phyloP scores from a whole-genome alignment of 441 rosid species.

The Heliophila coronopifolia region DNA sequence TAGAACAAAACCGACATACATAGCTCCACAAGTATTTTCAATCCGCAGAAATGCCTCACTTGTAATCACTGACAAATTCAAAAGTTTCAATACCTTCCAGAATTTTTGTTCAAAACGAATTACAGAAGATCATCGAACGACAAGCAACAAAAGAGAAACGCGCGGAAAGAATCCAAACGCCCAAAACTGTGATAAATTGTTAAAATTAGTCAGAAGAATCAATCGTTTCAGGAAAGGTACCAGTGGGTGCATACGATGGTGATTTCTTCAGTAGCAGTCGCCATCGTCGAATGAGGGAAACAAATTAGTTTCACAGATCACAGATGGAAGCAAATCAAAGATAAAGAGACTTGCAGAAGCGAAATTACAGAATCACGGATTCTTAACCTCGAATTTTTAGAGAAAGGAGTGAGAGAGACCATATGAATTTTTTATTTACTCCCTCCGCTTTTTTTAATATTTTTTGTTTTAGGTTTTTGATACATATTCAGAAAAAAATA shows the following conservation, averaged over 20 bases:
- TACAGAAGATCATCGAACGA: slow-evolving; percentile 11
- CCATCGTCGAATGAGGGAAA: slow-evolving; percentile 39
- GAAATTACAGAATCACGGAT: slow-evolving; percentile 9
- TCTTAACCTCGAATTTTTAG: slow-evolving; percentile 9
- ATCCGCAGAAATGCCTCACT: background rate
- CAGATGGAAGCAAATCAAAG: background rate
- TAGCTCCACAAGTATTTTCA: slow-evolving; percentile 8
- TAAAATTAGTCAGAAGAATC: background rate
- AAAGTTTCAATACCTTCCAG: background rate
- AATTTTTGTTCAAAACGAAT: background rate
- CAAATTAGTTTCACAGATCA: background rate
- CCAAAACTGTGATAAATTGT: background rate
- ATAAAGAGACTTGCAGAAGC: slow-evolving; percentile 6
- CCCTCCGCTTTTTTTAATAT: no score
- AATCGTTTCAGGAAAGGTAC: slow-evolving; percentile 24
- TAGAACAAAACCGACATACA: slow-evolving; percentile 6
- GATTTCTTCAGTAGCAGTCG: slow-evolving; percentile 48
- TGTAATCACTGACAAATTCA: background rate
- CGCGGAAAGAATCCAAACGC: background rate
- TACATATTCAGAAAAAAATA: no score
- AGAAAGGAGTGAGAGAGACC: slow-evolving; percentile 1
- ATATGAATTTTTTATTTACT: background rate
- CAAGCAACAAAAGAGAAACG: background rate
- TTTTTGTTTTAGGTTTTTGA: no score
- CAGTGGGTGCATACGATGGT: slow-evolving; percentile 74